These are phyloP conservation scores for Paecilomyces fulvus DNA, from an alignment of 2,329 filamentous ascomycete genomes.

Conservation along the genomic window DNA sequence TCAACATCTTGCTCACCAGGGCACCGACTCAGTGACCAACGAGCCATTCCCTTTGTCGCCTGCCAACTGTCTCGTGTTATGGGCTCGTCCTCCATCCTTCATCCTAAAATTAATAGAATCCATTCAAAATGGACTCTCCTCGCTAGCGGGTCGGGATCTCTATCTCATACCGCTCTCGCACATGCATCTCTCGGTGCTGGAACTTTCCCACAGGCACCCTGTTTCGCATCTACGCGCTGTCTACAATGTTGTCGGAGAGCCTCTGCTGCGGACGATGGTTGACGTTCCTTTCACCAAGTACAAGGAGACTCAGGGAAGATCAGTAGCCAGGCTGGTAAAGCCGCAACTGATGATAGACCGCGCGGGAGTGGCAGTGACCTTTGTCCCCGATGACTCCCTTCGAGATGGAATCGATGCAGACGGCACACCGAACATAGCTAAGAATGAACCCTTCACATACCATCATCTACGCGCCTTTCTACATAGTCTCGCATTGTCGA, in stretches of 20 bases:
- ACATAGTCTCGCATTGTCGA: neutral
- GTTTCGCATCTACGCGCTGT: neutral
- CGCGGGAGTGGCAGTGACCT: neutral
- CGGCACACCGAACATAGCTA: neutral
- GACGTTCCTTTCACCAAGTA: neutral
- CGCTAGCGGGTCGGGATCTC: neutral
- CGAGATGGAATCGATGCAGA: neutral
- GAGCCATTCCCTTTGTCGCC: neutral
- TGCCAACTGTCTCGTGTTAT: neutral
- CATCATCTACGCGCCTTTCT: neutral
- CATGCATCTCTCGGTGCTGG: neutral
- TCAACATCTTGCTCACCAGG: neutral
- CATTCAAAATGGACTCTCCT: neutral
- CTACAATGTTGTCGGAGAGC: neutral
- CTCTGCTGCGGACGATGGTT: neutral
- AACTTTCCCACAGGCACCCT: neutral
- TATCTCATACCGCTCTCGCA: neutral
- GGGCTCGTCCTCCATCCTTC: neutral
- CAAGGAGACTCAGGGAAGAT: neutral
- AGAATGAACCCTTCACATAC: neutral
- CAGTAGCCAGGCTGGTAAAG: neutral
- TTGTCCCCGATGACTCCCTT: neutral
- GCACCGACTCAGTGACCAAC: neutral
- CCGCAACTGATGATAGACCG: neutral
- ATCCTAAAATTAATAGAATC: neutral